A percentile compares a stretch with the other conserved stretches of the same genome.
Conservation (phyloP, 768 basidiomycete genomes). For the Boletellus emodensis region DNA sequence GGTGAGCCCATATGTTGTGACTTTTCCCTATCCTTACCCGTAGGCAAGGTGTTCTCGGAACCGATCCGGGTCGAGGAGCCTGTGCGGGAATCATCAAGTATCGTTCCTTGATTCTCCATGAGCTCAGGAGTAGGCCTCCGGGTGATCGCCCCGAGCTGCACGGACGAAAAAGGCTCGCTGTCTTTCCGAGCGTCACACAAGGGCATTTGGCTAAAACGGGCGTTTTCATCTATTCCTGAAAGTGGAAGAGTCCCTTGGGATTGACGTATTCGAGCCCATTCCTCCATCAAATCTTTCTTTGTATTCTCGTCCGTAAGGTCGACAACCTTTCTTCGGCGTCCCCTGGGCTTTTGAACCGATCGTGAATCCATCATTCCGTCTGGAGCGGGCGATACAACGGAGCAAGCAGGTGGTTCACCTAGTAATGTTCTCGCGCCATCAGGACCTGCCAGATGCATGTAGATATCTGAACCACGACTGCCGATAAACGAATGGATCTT, state of each 20-base stretch:
- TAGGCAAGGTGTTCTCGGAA: background rate
- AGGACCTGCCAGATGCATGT: constrained; percentile 26
- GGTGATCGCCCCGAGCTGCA: background rate
- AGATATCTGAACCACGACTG: constrained; percentile 25
- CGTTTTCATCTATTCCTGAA: constrained; percentile 6
- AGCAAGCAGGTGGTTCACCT: constrained; percentile 1
- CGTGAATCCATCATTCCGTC: background rate
- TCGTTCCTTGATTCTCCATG: background rate
- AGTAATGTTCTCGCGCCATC: constrained; percentile 7
- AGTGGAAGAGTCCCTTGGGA: constrained; percentile 23
- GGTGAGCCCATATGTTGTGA: background rate
- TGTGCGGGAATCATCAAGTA: background rate
- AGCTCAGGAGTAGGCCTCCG: background rate
- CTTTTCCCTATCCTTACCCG: background rate
- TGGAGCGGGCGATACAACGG: constrained; percentile 2
- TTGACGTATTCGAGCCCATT: constrained; percentile 30
- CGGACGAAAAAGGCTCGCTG: background rate
- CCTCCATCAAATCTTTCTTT: constrained; percentile 26
- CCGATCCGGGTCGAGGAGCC: background rate
- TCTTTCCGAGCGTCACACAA: background rate
- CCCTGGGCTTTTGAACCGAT: constrained; percentile 9
- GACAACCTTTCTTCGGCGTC: constrained; percentile 11
- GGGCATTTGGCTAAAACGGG: background rate
- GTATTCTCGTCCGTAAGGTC: constrained; percentile 19
- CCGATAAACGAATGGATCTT: constrained; percentile 16